Evolutionary conservation across 768 basidiomycete species (phyloP).

Genomic region (Tylopilus cervinicoccineus): DNA sequence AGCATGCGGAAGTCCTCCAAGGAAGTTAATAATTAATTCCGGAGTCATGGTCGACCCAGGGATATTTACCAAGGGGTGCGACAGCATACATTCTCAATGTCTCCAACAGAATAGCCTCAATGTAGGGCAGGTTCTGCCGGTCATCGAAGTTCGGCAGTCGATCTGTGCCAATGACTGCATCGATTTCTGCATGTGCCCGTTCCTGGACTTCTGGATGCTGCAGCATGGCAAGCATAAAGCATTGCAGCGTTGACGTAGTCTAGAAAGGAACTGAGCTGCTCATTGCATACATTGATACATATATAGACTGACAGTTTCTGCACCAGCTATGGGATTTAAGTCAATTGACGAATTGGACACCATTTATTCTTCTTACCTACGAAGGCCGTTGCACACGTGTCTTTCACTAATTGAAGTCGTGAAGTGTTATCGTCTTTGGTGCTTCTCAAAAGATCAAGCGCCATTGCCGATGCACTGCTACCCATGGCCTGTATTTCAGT

Average conservation of each 20-base stretch:
- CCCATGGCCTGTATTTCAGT: conserved; percentile 9
- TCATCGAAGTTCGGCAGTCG: conserved; percentile 27
- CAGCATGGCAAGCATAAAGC: conserved; percentile 33
- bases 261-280: background rate
- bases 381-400: conserved; percentile 10
- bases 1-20: conserved; percentile 15
- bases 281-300: background rate
- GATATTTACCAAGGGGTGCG: conserved; percentile 21
- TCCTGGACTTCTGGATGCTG: conserved; percentile 30
- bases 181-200: conserved; percentile 29
- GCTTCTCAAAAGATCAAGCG: conserved; percentile 5
- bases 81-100: conserved; percentile 27
- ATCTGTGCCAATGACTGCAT: conserved; percentile 24
- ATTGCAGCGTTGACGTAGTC: conserved; percentile 11
- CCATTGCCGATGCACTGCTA: conserved; percentile 11
- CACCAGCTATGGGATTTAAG: conserved; percentile 12
- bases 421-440: conserved; percentile 5
- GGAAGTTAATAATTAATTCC: background rate
- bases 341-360: background rate
- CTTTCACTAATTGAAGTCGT: conserved; percentile 10
- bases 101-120: conserved; percentile 29
- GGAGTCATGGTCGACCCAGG: background rate
- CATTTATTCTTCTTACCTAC: conserved; percentile 12
- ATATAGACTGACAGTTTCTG: conserved; percentile 14
- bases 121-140: conserved; percentile 23